Evolutionary conservation across 345 rosid genomes (phyloP), one percentile per base, ranked within the genome.

Genomic region (Eutrema japonicum): DNA sequence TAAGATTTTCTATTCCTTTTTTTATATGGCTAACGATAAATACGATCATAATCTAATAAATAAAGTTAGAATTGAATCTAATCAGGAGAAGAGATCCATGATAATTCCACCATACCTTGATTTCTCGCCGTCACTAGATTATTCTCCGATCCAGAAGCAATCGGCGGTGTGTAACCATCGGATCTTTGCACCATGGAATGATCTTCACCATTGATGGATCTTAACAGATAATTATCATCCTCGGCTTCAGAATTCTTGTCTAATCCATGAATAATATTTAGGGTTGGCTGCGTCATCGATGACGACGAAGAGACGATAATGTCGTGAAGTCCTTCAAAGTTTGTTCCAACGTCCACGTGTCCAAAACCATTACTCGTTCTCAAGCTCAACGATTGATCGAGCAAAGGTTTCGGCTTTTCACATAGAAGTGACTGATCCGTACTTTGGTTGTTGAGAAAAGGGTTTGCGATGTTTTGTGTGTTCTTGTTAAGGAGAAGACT

Each of bases 21-120:
- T 72, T 46, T 12, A 16, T 12, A 40, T 38, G 35, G 51, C 52
- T 55, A 30, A 64, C 35, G 22, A 56, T 38, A 47, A 38, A 29
- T 30, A 64, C 16, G n/a, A 75, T 54, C 40, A 72, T 51, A 35
- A 35, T 9, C 33, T 57, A 71, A 50, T 64, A 77, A 50, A 51
- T 14, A 45, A 41, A 12, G 74, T 60, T 72, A 48, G 57, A 22
- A 47, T 1, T 13, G 16, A 52, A 10, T 6, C 80, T 83, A 90
- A 75, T 77, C 76, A 47, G 93, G 86, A n/a, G 96, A 85, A 73
- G 97, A 90, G 66, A 87, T 85, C 96, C 98, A 93, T 14, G 96
- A 84, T 55, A 76, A 55, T 71, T 87, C 98, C 81, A 90, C 82
- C 88, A 79, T 87, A 77, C 80, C 72, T 77, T 77, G 72, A 77